Evolutionary conservation across 805 yeast species (phyloP).

Genomic region (Wickerhamiella hasegawae): DNA sequence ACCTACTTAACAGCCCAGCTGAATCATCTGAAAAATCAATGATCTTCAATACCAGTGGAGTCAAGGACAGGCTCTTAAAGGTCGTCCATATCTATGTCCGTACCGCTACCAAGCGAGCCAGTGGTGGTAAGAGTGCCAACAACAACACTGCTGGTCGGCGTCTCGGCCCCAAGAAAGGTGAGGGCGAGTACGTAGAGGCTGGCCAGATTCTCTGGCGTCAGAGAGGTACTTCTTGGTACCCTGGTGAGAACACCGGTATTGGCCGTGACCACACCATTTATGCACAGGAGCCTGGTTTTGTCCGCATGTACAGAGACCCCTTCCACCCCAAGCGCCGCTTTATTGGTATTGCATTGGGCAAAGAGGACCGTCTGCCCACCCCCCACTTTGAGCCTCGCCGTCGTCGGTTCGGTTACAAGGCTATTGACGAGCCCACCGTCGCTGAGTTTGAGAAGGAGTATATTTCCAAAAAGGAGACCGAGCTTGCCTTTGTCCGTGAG

Average conservation of each 20-base stretch:
- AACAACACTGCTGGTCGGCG: conserved; percentile 92
- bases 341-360: conserved; percentile 68
- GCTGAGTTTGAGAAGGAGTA: conserved; percentile 44
- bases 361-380: conserved; percentile 55
- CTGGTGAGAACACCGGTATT: conserved; percentile 73
- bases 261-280: conserved; percentile 89
- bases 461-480: conserved; percentile 51
- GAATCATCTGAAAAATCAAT: background rate
- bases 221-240: conserved; percentile 86
- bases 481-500: conserved; percentile 37
- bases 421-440: conserved; percentile 32
- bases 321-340: conserved; percentile 88
- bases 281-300: conserved; percentile 87
- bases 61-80: background rate
- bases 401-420: conserved; percentile 65
- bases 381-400: conserved; percentile 81
- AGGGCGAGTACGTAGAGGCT: conserved; percentile 56
- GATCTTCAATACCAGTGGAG: background rate
- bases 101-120: conserved; percentile 84
- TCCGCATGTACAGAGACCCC: conserved; percentile 82
- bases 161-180: conserved; percentile 77
- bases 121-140: conserved; percentile 88
- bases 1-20: too few species aligned
- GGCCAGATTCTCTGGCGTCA: conserved; percentile 88
- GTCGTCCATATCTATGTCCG: conserved; percentile 31